phyloP scores from a whole-genome alignment of 345 rosid genomes.

The Barbarea vulgaris region DNA sequence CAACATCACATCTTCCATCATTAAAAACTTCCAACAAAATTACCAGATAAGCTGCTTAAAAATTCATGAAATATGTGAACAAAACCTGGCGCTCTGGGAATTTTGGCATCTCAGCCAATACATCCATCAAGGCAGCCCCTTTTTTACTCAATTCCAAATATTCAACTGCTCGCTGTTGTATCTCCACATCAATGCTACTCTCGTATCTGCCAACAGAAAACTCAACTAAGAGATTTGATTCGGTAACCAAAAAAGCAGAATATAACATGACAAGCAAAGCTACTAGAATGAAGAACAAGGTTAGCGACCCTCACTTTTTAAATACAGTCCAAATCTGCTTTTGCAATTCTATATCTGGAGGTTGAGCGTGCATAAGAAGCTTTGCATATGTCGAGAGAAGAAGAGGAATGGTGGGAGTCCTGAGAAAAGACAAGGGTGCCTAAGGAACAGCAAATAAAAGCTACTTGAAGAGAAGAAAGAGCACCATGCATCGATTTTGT shows the following conservation, averaged over 20 bases:
- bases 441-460: conserved; percentile 6
- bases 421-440: conserved; percentile 39
- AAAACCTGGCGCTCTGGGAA: conserved; percentile 97
- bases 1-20: conserved; percentile 23
- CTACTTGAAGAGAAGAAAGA: conserved; percentile 20
- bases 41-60: not conserved
- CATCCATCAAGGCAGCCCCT: conserved; percentile 77
- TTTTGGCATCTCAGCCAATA: conserved; percentile 99
- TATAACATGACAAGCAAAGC: conserved; percentile 8
- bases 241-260: not conserved
- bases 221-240: conserved; percentile 14
- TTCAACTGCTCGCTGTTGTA: conserved; percentile 97
- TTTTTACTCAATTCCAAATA: conserved; percentile 92
- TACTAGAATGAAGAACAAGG: not conserved
- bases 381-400: conserved; percentile 98
- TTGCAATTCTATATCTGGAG: conserved; percentile 87
- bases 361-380: conserved; percentile 94
- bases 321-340: conserved; percentile 86
- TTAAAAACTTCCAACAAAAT: not conserved
- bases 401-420: conserved; percentile 82
- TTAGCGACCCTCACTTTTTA: conserved; percentile 65
- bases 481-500: conserved; percentile 18
- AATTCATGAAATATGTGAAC: conserved; percentile 22
- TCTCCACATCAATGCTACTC: conserved; percentile 98
- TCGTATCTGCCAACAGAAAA: conserved; percentile 65